Evolutionary conservation across 2,329 filamentous ascomycete genomes (phyloP).

Genomic region (Zasmidium citrigriseum): DNA sequence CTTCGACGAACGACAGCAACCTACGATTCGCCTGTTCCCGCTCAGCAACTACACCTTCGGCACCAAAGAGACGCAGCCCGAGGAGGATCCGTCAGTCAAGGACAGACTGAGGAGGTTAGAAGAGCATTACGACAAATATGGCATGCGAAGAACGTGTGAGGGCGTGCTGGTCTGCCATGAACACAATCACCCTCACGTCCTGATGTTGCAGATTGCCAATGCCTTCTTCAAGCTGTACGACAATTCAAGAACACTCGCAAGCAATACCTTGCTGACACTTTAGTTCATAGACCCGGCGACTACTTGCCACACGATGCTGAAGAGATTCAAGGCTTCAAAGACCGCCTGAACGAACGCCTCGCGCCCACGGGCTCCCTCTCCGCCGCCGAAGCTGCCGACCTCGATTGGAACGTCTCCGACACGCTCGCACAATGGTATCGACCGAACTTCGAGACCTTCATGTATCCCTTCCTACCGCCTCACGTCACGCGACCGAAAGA

Average conservation of each 20-base stretch:
- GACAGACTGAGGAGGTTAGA: constrained; percentile 92
- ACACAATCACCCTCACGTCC: constrained; percentile 96
- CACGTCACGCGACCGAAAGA: constrained; percentile 97
- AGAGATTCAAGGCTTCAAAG: constrained; percentile 93
- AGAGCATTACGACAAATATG: constrained; percentile 87
- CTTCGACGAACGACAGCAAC: constrained; percentile 87
- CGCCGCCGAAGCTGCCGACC: constrained; percentile 62
- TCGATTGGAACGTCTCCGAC: constrained; percentile 90
- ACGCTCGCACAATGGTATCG: constrained; percentile 98
- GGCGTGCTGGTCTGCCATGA: constrained; percentile 97
- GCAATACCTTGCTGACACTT: not conserved
- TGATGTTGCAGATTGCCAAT: constrained; percentile 99
- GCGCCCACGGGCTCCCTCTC: constrained; percentile 76
- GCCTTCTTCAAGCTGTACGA: constrained; percentile 92
- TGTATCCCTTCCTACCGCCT: constrained; percentile 97
- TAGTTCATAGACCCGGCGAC: constrained; percentile 72
- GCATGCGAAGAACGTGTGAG: constrained; percentile 97
- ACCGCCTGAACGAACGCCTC: constrained; percentile 85
- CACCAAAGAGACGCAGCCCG: constrained; percentile 96
- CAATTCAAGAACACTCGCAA: not conserved
- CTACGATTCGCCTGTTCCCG: constrained; percentile 81
- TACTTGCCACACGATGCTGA: constrained; percentile 88
- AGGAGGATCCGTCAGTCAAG: constrained; percentile 94
- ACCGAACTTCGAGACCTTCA: constrained; percentile 98
- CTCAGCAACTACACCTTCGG: constrained; percentile 99